Percentiles rank a stretch among this genome's conserved stretches.
phyloP scores from a whole-genome alignment of 148 eudicot genomes.

The Spergularia bocconei region DNA sequence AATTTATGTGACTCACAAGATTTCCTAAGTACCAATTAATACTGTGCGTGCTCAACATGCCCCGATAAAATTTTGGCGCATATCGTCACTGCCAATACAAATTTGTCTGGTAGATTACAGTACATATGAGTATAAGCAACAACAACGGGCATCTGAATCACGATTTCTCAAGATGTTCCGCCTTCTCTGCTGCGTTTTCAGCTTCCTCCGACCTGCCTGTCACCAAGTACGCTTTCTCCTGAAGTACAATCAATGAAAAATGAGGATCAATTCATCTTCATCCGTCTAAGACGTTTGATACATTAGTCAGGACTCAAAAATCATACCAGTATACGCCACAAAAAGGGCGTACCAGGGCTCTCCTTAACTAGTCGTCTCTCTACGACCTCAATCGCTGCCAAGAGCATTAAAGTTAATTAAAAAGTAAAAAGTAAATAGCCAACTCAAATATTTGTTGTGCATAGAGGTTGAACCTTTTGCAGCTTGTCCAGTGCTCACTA shows the following conservation, averaged over 20 bases:
- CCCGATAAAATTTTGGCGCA: no score
- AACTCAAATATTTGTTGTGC: not conserved
- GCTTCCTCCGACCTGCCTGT: conserved; percentile 23
- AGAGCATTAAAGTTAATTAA: not conserved
- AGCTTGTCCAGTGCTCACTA: conserved; percentile 67
- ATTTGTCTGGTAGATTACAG: no score
- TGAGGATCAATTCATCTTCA: no score
- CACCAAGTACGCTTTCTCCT: no score
- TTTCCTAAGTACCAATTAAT: no score
- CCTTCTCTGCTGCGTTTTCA: conserved; percentile 41
- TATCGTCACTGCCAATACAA: no score
- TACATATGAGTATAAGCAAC: not conserved
- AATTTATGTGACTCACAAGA: no score
- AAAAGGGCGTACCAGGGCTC: conserved; percentile 60
- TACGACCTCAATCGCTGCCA: conserved; percentile 51
- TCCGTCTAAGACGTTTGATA: no score
- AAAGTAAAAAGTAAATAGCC: not conserved
- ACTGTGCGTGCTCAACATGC: no score
- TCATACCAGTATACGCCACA: conserved; percentile 81
- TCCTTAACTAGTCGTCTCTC: conserved; percentile 55
- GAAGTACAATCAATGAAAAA: no score
- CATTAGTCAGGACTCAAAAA: not conserved
- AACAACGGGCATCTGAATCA: conserved; percentile 31
- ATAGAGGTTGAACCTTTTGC: conserved; percentile 39
- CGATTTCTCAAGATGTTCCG: conserved; percentile 47